Conservation (phyloP, 2,329 filamentous ascomycete species). For the Didymella arachidicola region DNA sequence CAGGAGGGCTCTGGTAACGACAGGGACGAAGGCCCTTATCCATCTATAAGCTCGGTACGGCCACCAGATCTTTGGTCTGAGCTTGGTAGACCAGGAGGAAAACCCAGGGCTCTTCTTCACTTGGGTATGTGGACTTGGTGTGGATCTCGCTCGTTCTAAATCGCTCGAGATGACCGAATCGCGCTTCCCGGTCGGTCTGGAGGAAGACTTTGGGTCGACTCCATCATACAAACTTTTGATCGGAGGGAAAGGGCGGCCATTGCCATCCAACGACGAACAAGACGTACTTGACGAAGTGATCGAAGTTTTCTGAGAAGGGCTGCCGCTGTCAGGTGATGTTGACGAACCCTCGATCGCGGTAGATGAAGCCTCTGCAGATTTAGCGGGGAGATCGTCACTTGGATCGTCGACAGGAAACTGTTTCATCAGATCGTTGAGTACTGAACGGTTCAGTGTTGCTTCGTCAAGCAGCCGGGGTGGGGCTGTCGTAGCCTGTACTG, state of each 20-base stretch:
- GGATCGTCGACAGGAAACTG: neutral
- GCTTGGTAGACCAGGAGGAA: neutral
- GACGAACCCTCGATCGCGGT: neutral
- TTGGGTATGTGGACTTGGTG: neutral
- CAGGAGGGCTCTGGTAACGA: constrained; percentile 20
- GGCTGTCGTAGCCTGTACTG: neutral
- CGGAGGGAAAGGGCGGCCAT: neutral
- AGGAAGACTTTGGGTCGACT: neutral
- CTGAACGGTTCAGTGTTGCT: neutral
- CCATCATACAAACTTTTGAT: neutral
- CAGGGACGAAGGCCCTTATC: constrained; percentile 11
- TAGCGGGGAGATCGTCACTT: neutral
- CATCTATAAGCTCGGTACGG: constrained; percentile 22
- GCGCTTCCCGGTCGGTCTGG: constrained; percentile 9
- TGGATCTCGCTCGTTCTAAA: neutral
- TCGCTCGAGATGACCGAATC: constrained; percentile 25
- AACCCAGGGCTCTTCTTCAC: too few species aligned
- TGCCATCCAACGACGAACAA: neutral
- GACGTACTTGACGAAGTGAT: neutral
- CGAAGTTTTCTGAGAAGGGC: neutral
- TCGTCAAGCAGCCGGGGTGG: neutral
- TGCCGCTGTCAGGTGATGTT: neutral
- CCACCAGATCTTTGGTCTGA: constrained; percentile 28
- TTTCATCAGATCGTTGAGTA: neutral
- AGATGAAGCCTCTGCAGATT: neutral